These are phyloP conservation scores for Trypanosoma brucei DNA, from an alignment of 208 protist species.

Conservation along the genomic window DNA sequence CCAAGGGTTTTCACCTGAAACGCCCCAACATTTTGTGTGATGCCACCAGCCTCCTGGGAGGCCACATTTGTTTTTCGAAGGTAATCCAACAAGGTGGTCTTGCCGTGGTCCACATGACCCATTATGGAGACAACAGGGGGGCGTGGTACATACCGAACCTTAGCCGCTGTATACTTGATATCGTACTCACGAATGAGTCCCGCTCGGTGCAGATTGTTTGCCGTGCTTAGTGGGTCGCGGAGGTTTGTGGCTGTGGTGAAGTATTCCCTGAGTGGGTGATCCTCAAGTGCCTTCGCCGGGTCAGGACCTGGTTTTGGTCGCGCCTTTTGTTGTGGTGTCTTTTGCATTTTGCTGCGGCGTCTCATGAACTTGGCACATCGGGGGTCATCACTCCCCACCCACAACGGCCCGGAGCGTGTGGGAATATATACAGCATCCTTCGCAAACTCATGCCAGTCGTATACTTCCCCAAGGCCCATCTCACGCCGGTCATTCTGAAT, in stretches of 20 bases:
- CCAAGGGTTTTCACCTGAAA: slow-evolving; percentile 69
- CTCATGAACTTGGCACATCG: slow-evolving; percentile 71
- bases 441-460: slow-evolving; percentile 86
- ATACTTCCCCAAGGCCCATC: slow-evolving; percentile 78
- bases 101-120: slow-evolving; percentile 99
- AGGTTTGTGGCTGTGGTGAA: slow-evolving; percentile 84
- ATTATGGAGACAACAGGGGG: slow-evolving; percentile 97
- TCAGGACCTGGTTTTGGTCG: slow-evolving; percentile 72
- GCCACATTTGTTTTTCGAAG: slow-evolving; percentile 92
- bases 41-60: slow-evolving; percentile 94
- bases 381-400: slow-evolving; percentile 85
- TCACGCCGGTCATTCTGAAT: slow-evolving; percentile 87
- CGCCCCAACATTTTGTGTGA: slow-evolving; percentile 97
- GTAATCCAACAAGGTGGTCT: slow-evolving; percentile 96
- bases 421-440: slow-evolving; percentile 87
- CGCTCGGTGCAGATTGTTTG: slow-evolving; percentile 68
- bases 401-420: slow-evolving; percentile 72
- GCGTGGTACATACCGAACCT: slow-evolving; percentile 68
- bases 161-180: slow-evolving; percentile 78
- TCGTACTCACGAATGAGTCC: slow-evolving; percentile 79
- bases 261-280: slow-evolving; percentile 82
- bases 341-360: slow-evolving; percentile 78
- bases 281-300: slow-evolving; percentile 65
- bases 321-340: slow-evolving; percentile 69
- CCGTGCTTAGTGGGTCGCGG: slow-evolving; percentile 74